Conservation (phyloP, 2,329 filamentous ascomycete genomes). For the Lachnellula occidentalis region DNA sequence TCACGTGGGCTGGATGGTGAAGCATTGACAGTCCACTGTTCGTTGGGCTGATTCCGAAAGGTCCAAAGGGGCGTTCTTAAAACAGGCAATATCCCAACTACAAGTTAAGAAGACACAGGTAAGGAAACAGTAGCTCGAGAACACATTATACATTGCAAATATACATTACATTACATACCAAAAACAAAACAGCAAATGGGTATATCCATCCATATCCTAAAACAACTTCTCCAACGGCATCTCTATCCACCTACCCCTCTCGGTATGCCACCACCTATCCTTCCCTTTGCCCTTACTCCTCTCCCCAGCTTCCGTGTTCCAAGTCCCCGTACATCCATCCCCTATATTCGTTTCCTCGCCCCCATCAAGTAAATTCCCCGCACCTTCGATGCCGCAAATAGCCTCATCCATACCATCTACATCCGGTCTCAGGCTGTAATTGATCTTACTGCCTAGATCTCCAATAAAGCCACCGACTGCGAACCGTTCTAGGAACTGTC, state of each 20-base stretch:
- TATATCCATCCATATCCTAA: constrained; percentile 6
- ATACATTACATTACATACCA: not conserved
- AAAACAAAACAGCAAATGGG: constrained; percentile 1
- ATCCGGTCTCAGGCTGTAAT: constrained; percentile 51
- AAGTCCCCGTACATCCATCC: constrained; percentile 24
- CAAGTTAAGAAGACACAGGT: not conserved
- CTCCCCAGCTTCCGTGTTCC: constrained; percentile 19
- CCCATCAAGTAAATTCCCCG: constrained; percentile 45
- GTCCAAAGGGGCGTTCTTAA: not conserved
- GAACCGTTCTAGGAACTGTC: constrained; percentile 47
- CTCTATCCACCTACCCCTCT: constrained; percentile 26
- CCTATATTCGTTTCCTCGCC: constrained; percentile 38
- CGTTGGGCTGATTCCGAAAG: too few species aligned
- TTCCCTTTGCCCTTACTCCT: constrained; percentile 19
- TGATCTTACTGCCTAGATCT: constrained; percentile 49
- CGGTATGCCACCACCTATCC: constrained; percentile 29
- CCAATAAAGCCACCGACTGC: constrained; percentile 59
- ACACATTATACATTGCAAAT: not conserved
- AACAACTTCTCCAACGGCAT: constrained; percentile 23
- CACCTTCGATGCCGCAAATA: constrained; percentile 49
- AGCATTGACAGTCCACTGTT: too few species aligned
- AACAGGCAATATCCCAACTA: not conserved
- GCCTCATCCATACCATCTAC: constrained; percentile 50
- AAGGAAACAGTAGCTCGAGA: too few species aligned
- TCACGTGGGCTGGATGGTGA: not conserved